A percentile compares a stretch with the other conserved stretches of the same genome.
Evolutionary conservation across 169 alveolate species (phyloP).

Genomic region (Plasmodium berghei): DNA sequence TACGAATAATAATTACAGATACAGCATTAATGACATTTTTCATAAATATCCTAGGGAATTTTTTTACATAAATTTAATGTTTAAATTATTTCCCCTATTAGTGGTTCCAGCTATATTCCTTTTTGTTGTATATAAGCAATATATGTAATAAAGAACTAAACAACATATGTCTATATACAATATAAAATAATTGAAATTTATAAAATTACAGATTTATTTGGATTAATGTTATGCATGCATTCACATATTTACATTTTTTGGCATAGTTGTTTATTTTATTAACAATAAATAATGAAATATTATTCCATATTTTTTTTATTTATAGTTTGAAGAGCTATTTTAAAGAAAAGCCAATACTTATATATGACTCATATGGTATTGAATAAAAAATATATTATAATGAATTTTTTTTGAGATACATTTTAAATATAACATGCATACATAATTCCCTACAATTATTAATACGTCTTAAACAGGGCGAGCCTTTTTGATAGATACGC

Average conservation of each 20-base stretch:
- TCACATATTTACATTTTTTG: no score
- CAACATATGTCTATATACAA: no score
- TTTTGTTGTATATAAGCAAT: conserved; percentile 57
- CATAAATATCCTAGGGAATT: conserved; percentile 61
- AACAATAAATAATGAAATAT: not conserved
- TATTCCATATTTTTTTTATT: not conserved
- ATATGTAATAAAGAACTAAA: conserved; percentile 30
- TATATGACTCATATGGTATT: conserved; percentile 74
- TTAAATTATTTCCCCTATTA: conserved; percentile 69
- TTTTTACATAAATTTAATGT: conserved; percentile 66
- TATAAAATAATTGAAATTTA: no score
- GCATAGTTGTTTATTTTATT: no score
- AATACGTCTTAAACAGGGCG: conserved; percentile 39
- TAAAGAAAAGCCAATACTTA: conserved; percentile 67
- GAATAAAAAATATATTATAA: conserved; percentile 5
- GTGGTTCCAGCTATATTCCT: conserved; percentile 65
- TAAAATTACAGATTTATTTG: no score
- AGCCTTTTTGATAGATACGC: conserved; percentile 73
- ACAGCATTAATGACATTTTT: conserved; percentile 40
- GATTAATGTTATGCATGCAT: no score
- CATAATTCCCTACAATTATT: conserved; percentile 5
- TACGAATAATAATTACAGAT: conserved; percentile 48
- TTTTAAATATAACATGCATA: not conserved
- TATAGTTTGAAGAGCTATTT: conserved; percentile 66
- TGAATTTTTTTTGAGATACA: not conserved